Base-by-base conservation (phyloP, 345 rosid species). In the Eucalyptus grandis region DNA sequence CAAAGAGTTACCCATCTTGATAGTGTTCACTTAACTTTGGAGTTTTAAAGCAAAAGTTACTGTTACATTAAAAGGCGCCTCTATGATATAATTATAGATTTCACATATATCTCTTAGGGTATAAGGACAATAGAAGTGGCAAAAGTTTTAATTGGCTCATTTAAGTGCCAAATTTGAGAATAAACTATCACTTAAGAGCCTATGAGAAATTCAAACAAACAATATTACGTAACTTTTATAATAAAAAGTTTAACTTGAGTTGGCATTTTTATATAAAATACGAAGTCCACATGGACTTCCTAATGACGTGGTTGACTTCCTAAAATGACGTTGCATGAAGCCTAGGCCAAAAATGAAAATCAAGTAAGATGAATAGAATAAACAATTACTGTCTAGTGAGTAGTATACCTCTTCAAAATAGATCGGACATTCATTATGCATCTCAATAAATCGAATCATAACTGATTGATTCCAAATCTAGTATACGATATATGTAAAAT, bases 61-160 rank as follows among this genome's bases (percentile, higher is more conserved):
- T 0, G 0, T 60, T 26, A 60, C 0, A 1, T 60, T 6, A 60
- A 60, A 60, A 60, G 15, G 15, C 0, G 4, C 15, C 4, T 60
- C 14, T 5, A 6, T 27, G 16, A 60, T 30, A 0, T 60, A 27
- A 60, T 60, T 60, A 1, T 30, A 27, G 31, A 30, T 6, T 60
- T 60, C 67, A 27, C 34, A 27, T 12, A 60, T 0, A 60, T 13
- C 6, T 27, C 69, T 13, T 11, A 27, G 8, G 7, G 13, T 10
- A 56, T 24, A 56, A 56, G 13, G 13, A 24, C 0, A 56, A 0
- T 56, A 56, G 30, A 56, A 56, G 62, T 56, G 30, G 12, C 10
- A 56, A 22, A 56, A 24, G 30, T 56, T 56, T 56, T 56, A 3
- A 24, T 24, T 56, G 1, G 13, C 62, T 56, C 1, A 56, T 22